phyloP scores from a whole-genome alignment of 352 stramenopile species.

The Globisporangium paroecandrum region DNA sequence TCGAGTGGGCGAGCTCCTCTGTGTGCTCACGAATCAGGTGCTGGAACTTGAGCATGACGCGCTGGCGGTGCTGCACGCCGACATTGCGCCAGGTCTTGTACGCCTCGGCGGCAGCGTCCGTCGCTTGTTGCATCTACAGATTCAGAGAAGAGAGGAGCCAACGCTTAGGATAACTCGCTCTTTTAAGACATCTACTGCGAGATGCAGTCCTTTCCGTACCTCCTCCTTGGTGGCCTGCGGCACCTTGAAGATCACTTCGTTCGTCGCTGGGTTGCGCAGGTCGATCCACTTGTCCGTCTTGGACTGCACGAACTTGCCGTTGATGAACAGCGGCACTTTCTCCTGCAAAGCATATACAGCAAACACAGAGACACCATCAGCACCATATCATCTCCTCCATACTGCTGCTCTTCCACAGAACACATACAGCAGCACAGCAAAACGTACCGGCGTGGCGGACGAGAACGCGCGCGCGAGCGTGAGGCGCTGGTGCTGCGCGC shows the following conservation, averaged over 20 bases:
- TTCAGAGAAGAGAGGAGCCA: not conserved
- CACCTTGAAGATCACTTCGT: slow-evolving; percentile 84
- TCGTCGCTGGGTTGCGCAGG: slow-evolving; percentile 90
- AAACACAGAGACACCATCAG: not conserved
- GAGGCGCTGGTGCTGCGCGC: slow-evolving; percentile 9
- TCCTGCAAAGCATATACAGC: slow-evolving; percentile 27
- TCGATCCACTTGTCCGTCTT: slow-evolving; percentile 91
- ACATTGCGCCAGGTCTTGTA: slow-evolving; percentile 93
- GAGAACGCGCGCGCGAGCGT: slow-evolving; percentile 40
- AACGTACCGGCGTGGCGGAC: slow-evolving; percentile 25
- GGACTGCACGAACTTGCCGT: slow-evolving; percentile 91
- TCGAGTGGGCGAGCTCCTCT: slow-evolving; percentile 93
- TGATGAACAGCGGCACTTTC: slow-evolving; percentile 87
- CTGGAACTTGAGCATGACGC: slow-evolving; percentile 96
- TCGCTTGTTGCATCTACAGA: slow-evolving; percentile 80
- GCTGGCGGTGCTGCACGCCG: slow-evolving; percentile 91
- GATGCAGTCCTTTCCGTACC: slow-evolving; percentile 20
- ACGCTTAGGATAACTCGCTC: not conserved
- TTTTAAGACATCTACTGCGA: not conserved
- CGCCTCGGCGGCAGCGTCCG: slow-evolving; percentile 68
- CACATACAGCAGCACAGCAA: not conserved
- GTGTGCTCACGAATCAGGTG: slow-evolving; percentile 93
- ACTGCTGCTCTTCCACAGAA: not conserved
- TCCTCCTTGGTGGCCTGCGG: slow-evolving; percentile 85
- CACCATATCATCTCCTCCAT: not conserved